Conservation (phyloP, 257 asterid species). For the Coffea eugenioides region DNA sequence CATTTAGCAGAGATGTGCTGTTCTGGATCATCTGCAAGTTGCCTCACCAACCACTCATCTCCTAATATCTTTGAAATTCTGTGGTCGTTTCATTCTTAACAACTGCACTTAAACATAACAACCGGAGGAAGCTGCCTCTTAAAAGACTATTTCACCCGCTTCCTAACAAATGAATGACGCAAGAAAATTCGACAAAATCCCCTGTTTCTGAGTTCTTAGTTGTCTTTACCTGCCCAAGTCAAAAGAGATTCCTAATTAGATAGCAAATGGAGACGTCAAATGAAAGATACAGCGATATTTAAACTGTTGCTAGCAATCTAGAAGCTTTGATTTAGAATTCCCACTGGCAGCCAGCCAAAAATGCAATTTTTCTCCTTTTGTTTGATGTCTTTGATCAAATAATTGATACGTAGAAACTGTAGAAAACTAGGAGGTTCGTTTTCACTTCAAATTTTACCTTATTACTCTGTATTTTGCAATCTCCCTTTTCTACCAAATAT, state of each 20-base stretch:
- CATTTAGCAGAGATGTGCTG: neutral
- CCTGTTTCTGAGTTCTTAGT: neutral
- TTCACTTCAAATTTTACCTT: neutral
- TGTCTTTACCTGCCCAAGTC: neutral
- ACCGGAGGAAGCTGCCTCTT: neutral
- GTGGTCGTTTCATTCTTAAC: conserved; percentile 4
- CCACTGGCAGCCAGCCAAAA: neutral
- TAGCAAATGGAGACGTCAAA: neutral
- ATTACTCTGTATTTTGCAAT: too few species aligned
- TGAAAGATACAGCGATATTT: neutral
- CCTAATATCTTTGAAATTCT: neutral
- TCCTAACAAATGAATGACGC: neutral
- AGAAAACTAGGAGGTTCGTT: too few species aligned
- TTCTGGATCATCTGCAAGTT: neutral
- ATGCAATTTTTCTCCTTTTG: too few species aligned
- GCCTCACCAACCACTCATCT: conserved; percentile 4
- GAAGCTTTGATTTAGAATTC: neutral
- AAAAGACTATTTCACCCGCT: neutral
- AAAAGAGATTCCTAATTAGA: too few species aligned
- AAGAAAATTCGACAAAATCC: neutral
- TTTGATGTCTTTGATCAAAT: neutral
- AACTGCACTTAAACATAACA: neutral
- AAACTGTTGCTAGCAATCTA: neutral
- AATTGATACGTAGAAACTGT: too few species aligned
- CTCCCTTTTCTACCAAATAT: neutral